Percentiles rank a stretch among this genome's conserved stretches.
These are phyloP conservation scores for Onygenales sp. DNA, from an alignment of 2,329 filamentous ascomycete genomes.

Conservation along the genomic window DNA sequence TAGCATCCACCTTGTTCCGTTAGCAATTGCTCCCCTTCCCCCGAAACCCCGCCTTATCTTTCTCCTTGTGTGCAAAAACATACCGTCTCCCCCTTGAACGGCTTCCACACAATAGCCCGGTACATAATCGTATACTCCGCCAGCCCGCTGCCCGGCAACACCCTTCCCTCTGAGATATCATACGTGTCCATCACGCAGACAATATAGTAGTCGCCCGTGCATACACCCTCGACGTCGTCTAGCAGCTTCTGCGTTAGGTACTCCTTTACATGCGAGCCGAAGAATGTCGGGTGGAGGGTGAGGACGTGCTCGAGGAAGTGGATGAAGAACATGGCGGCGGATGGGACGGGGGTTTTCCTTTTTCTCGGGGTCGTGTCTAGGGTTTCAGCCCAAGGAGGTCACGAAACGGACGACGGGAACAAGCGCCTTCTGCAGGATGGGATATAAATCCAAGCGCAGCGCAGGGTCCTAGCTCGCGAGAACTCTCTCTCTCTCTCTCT, in stretches of 20 bases:
- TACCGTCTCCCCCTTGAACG: constrained; percentile 97
- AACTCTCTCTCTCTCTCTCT: no score
- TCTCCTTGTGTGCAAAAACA: constrained; percentile 24
- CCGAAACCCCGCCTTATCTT: background rate
- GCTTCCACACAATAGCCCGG: constrained; percentile 92
- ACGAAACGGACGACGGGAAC: no score
- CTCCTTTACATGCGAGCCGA: constrained; percentile 85
- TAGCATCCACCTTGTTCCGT: constrained; percentile 69
- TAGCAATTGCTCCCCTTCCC: constrained; percentile 14
- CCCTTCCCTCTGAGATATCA: constrained; percentile 85
- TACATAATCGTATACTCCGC: constrained; percentile 94
- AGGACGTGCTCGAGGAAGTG: constrained; percentile 93
- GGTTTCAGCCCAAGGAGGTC: no score
- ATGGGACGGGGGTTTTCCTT: background rate
- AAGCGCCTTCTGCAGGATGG: no score
- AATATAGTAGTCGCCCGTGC: constrained; percentile 92
- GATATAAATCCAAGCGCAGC: no score
- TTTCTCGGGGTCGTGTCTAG: no score
- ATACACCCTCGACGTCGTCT: constrained; percentile 89
- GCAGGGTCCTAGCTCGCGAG: no score
- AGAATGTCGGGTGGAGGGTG: constrained; percentile 92
- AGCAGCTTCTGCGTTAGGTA: constrained; percentile 83
- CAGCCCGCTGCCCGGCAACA: constrained; percentile 81
- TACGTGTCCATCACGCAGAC: constrained; percentile 97
- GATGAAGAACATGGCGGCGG: constrained; percentile 78